Conservation (phyloP, 805 yeast species). For the Kregervanrija pseudodelftensis region DNA sequence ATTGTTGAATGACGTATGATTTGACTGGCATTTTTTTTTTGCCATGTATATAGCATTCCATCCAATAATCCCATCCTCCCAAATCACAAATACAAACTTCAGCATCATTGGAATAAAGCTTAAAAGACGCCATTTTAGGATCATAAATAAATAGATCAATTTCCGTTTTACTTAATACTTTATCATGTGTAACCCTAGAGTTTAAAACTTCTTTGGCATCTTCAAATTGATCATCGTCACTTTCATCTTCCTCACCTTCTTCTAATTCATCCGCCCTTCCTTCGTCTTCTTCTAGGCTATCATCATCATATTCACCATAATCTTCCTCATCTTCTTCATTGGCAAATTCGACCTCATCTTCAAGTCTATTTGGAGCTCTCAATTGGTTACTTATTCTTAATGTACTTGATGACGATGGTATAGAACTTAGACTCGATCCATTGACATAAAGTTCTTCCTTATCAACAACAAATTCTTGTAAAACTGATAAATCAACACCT, state of each 20-base stretch:
- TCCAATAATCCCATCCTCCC: constrained; percentile 45
- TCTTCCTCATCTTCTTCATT: constrained; percentile 6
- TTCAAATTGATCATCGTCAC: constrained; percentile 23
- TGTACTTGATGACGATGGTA: constrained; percentile 12
- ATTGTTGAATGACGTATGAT: constrained; percentile 35
- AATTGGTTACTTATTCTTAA: constrained; percentile 5
- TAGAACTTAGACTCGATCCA: constrained; percentile 13
- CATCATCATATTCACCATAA: constrained; percentile 16
- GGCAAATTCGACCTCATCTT: too few relatives aligned
- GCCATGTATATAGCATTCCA: constrained; percentile 32
- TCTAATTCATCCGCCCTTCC: constrained; percentile 15
- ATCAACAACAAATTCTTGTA: constrained; percentile 51
- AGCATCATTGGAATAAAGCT: constrained; percentile 30
- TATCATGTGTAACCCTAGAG: constrained; percentile 5
- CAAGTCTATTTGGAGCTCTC: not conserved
- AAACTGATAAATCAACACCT: constrained; percentile 37
- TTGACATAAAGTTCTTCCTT: constrained; percentile 19
- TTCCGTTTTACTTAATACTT: constrained; percentile 15
- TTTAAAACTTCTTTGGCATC: constrained; percentile 24
- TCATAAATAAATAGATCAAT: constrained; percentile 51
- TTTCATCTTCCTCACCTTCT: constrained; percentile 20
- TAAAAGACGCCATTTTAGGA: constrained; percentile 40
- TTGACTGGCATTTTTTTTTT: constrained; percentile 26
- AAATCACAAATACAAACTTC: constrained; percentile 35
- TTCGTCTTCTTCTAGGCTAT: constrained; percentile 17